A percentile compares a stretch with the other conserved stretches of the same genome.
Evolutionary conservation across 2,329 filamentous ascomycete genomes (phyloP).

Genomic region (Teratosphaeria zuluensis): DNA sequence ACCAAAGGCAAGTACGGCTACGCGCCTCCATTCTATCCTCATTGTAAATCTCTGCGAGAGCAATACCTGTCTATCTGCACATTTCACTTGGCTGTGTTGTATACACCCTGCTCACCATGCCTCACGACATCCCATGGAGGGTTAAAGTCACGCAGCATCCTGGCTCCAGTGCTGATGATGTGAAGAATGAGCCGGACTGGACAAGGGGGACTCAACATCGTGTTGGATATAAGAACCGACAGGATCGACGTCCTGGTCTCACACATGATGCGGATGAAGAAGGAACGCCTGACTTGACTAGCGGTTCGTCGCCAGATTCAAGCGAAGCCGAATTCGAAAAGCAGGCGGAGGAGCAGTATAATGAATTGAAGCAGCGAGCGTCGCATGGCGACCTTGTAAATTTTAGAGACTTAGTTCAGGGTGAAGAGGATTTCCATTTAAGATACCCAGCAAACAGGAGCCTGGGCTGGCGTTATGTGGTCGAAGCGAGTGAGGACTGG

Average conservation of each 20-base stretch:
- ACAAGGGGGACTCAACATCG: neutral
- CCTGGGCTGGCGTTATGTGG: no score
- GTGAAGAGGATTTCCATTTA: no score
- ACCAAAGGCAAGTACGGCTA: no score
- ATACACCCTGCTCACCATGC: neutral
- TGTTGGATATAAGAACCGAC: neutral
- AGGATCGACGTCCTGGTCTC: neutral
- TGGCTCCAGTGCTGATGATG: neutral
- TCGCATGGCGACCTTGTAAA: no score
- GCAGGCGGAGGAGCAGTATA: no score
- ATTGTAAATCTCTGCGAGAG: neutral
- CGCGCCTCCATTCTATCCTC: neutral
- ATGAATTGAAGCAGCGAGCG: no score
- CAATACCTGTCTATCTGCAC: neutral
- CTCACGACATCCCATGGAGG: neutral
- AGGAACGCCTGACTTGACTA: no score
- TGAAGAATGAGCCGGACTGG: neutral
- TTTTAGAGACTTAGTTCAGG: no score
- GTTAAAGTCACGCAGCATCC: neutral
- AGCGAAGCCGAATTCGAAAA: no score
- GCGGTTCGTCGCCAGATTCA: no score
- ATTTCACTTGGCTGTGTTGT: neutral
- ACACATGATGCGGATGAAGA: neutral
- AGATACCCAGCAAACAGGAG: no score
- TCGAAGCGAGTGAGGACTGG: no score